Evolutionary conservation across 495 filamentous ascomycete species (phyloP), one percentile per base, ranked within the genome.

Genomic region (Tuber borchii): DNA sequence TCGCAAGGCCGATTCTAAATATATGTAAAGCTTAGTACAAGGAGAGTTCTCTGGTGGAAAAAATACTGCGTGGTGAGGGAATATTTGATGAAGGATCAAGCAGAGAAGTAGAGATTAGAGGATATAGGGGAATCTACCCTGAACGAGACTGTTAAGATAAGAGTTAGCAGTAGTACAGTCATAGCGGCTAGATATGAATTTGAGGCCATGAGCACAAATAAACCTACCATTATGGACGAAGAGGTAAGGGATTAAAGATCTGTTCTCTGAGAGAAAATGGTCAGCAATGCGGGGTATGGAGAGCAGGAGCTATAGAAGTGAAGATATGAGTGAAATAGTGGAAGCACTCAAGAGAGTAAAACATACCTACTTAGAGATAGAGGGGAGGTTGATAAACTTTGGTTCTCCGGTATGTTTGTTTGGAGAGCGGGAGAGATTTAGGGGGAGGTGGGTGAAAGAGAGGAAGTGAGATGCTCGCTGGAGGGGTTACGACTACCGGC

Each of bases 1-100:
- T 88, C 75, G 86, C 83, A 78, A 98, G 89, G 74, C 89, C 86
- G 80, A 95, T 93, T 87, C 95, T 97, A 83, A 71, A 16, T 75
- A 48, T 3, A 43, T 34, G 26, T 12, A 65, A 17, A 19, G 26
- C 26, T 65, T 65, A 65, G 56, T 65, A 65, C 12, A 65, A 17
- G 51, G 51, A 26, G 56, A 65, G 26, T 34, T 65, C 56, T 34
- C 31, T 65, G 56, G 12, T 31, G 26, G 56, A 16, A 16, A 31
- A 31, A 31, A 61, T 61, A 61, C 12, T 1, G 14, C 1, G n/a
- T 61, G n/a, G 26, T 65, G 26, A 34, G 56, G 56, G 34, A 65
- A 34, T 34, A 26, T 17, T 65, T 26, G 51, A 31, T 34, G 56
- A 34, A 34, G 26, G 2, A 31, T 31, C 26, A 65, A 65, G 26